A percentile compares a stretch with the other conserved stretches of the same genome.
These are phyloP conservation scores for Globisporangium perplexum DNA, from an alignment of 352 stramenopile species.

Conservation along the genomic window DNA sequence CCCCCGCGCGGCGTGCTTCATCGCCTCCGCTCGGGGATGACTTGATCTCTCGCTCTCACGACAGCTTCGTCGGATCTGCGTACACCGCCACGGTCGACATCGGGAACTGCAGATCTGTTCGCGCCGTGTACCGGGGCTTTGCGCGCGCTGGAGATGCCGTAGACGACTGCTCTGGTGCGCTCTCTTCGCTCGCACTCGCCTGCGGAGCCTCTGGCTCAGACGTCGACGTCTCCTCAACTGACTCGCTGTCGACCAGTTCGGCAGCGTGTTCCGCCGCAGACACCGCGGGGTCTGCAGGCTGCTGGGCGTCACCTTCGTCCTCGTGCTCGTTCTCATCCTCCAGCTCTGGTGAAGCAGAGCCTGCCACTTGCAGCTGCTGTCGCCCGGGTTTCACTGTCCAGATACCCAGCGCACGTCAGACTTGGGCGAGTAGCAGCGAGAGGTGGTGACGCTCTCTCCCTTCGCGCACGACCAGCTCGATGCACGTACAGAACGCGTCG, in stretches of 20 bases:
- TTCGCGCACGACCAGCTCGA: background rate
- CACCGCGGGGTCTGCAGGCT: background rate
- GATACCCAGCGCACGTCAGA: background rate
- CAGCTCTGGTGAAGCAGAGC: background rate
- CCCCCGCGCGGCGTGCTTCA: background rate
- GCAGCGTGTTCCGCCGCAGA: background rate
- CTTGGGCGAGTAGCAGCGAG: too few relatives aligned
- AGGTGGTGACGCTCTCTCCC: too few relatives aligned
- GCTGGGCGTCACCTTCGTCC: background rate
- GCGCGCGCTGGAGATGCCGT: background rate
- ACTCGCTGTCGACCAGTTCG: background rate
- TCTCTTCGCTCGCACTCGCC: background rate
- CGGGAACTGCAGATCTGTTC: slow-evolving; percentile 61
- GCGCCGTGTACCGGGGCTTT: slow-evolving; percentile 44
- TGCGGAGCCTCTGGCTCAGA: background rate
- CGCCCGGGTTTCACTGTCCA: slow-evolving; percentile 9
- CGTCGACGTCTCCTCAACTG: background rate
- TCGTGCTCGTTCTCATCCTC: background rate
- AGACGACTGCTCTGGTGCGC: slow-evolving; percentile 4
- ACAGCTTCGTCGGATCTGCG: slow-evolving; percentile 32
- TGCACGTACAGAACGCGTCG: slow-evolving; percentile 67
- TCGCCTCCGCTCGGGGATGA: too few relatives aligned
- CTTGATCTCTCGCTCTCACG: slow-evolving; percentile 1
- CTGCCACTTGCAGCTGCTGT: background rate
- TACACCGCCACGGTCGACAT: slow-evolving; percentile 73